Evolutionary conservation across 1,284 basidiomycete species (phyloP).

Genomic region (Prillingera fragicola): DNA sequence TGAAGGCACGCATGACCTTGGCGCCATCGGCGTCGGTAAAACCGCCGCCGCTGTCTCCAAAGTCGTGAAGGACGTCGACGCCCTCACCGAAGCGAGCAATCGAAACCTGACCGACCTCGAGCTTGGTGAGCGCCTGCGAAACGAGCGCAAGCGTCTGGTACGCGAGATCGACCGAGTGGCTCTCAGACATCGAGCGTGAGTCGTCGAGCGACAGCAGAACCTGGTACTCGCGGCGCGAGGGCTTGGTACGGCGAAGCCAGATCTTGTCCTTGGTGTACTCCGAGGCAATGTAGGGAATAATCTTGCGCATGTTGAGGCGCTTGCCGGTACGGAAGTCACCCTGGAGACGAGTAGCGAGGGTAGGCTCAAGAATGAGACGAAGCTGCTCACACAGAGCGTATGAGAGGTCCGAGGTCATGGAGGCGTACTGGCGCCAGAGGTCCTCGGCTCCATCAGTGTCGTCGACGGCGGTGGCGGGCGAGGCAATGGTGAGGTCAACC

Average conservation of each 20-base stretch:
- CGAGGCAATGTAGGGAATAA: slow-evolving; percentile 96
- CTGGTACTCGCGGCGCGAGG: slow-evolving; percentile 92
- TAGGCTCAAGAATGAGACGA: slow-evolving; percentile 92
- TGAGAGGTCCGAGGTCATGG: slow-evolving; percentile 83
- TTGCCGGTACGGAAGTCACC: slow-evolving; percentile 99
- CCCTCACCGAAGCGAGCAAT: slow-evolving; percentile 85
- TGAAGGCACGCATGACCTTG: slow-evolving; percentile 75
- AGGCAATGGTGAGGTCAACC: slow-evolving; percentile 60
- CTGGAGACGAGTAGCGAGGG: slow-evolving; percentile 84
- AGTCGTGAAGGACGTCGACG: slow-evolving; percentile 84
- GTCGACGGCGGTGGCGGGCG: slow-evolving; percentile 23
- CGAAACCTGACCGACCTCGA: slow-evolving; percentile 91
- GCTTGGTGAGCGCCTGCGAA: slow-evolving; percentile 78
- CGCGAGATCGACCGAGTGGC: slow-evolving; percentile 85
- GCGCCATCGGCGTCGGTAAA: slow-evolving; percentile 76
- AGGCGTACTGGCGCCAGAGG: slow-evolving; percentile 85
- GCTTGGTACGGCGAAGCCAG: slow-evolving; percentile 91
- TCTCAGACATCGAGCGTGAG: slow-evolving; percentile 93
- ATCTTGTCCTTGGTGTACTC: slow-evolving; percentile 99
- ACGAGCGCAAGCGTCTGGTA: slow-evolving; percentile 92
- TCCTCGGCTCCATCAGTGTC: slow-evolving; percentile 54
- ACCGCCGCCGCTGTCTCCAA: slow-evolving; percentile 65
- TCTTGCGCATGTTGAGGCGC: slow-evolving; percentile 98
- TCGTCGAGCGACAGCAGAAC: slow-evolving; percentile 93
- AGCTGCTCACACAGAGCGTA: slow-evolving; percentile 92